These are phyloP conservation scores for Chrysosporium keratinophilum DNA, from an alignment of 2,329 filamentous ascomycete genomes.

Conservation along the genomic window DNA sequence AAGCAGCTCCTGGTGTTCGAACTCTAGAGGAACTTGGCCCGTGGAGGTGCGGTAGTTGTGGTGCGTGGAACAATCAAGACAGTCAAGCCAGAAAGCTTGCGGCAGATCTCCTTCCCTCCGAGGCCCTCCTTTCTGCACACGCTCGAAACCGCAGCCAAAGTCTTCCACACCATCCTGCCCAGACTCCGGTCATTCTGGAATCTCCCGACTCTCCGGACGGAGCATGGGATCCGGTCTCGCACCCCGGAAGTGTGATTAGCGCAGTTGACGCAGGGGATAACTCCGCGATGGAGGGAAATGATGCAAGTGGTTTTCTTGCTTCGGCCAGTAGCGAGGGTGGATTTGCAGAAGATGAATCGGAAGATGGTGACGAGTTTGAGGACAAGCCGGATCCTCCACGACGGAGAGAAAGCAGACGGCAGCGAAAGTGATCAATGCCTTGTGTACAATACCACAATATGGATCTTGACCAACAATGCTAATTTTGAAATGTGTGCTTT, in stretches of 20 bases:
- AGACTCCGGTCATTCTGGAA: not conserved
- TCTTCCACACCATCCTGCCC: not conserved
- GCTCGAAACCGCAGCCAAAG: not conserved
- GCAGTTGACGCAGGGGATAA: constrained; percentile 6
- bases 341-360: constrained; percentile 6
- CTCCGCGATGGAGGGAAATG: constrained; percentile 6
- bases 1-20: constrained; percentile 78
- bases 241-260: constrained; percentile 2
- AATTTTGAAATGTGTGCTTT: not conserved
- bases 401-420: not conserved
- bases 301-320: constrained; percentile 1
- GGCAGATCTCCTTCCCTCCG: not conserved
- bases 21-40: constrained; percentile 66
- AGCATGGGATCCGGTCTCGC: constrained; percentile 3
- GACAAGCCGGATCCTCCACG: not conserved
- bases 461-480: not conserved
- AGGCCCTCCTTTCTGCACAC: not conserved
- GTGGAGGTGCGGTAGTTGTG: constrained; percentile 86
- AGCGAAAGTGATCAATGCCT: not conserved
- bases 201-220: not conserved
- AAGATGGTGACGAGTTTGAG: not conserved
- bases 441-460: not conserved
- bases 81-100: constrained; percentile 43
- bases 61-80: constrained; percentile 67
- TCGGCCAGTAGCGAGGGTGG: constrained; percentile 6